Evolutionary conservation across 2,329 filamentous ascomycete species (phyloP).

Genomic region (Myriangium duriaei): DNA sequence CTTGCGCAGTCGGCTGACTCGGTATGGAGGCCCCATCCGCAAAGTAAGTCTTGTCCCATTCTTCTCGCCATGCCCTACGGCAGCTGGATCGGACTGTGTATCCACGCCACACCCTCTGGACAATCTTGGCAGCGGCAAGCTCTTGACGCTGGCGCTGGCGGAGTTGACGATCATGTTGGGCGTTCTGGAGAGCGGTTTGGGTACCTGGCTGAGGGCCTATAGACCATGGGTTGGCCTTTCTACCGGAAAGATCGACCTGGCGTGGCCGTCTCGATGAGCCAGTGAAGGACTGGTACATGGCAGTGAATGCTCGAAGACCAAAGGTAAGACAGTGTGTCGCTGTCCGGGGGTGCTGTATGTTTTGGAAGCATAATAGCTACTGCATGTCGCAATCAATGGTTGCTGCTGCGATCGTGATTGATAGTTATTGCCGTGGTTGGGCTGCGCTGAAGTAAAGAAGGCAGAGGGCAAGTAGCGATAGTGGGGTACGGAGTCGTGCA

Average conservation of each 20-base stretch:
- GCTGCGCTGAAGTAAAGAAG: too few relatives aligned
- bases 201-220: slow-evolving; percentile 42
- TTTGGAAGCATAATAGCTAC: too few relatives aligned
- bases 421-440: too few relatives aligned
- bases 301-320: neutral
- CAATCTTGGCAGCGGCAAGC: slow-evolving; percentile 56
- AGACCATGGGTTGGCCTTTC: slow-evolving; percentile 67
- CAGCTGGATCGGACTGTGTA: slow-evolving; percentile 50
- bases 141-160: slow-evolving; percentile 71
- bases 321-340: too few relatives aligned
- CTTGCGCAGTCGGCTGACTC: slow-evolving; percentile 27
- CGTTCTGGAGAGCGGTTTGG: slow-evolving; percentile 68
- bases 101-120: slow-evolving; percentile 78
- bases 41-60: slow-evolving; percentile 45
- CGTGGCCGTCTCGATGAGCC: slow-evolving; percentile 73
- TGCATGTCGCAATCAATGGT: too few relatives aligned
- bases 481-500: too few relatives aligned
- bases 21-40: slow-evolving; percentile 24
- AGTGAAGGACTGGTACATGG: slow-evolving; percentile 86
- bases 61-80: slow-evolving; percentile 43
- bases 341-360: too few relatives aligned
- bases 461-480: too few relatives aligned
- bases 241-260: slow-evolving; percentile 88
- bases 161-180: slow-evolving; percentile 71
- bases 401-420: too few relatives aligned